Conservation (phyloP, 352 stramenopile genomes). For the Globisporangium acanthophoron region DNA sequence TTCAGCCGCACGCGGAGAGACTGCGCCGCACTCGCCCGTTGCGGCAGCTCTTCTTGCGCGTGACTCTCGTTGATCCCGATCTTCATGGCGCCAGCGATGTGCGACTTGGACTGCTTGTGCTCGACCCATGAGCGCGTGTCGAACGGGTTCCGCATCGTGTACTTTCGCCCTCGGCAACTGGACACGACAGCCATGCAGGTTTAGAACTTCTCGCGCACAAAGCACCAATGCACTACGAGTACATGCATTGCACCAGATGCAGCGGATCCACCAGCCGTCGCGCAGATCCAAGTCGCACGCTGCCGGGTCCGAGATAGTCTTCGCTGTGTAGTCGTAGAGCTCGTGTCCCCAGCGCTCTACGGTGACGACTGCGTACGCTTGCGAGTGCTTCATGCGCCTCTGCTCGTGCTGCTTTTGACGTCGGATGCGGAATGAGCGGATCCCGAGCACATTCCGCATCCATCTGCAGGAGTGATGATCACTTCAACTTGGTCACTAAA, state of each 20-base stretch:
- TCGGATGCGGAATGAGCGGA: constrained; percentile 5
- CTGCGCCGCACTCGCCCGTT: background rate
- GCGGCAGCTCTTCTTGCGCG: background rate
- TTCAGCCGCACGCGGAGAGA: constrained; percentile 2
- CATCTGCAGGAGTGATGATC: constrained; percentile 41
- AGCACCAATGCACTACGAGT: too few species aligned
- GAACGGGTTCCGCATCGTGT: constrained; percentile 26
- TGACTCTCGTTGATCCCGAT: background rate
- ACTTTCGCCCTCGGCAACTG: constrained; percentile 31
- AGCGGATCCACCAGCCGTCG: constrained; percentile 43
- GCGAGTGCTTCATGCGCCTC: background rate
- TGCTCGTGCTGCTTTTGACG: background rate
- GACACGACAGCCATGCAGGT: background rate
- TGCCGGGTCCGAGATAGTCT: constrained; percentile 30
- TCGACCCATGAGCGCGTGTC: constrained; percentile 18
- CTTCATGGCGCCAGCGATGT: constrained; percentile 14
- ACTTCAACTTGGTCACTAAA: constrained; percentile 27
- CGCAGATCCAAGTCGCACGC: constrained; percentile 38
- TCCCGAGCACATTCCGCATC: background rate
- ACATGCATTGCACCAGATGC: constrained; percentile 37
- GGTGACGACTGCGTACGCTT: background rate
- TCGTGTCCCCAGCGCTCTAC: constrained; percentile 25
- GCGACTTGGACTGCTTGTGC: constrained; percentile 23
- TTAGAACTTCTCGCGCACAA: too few species aligned
- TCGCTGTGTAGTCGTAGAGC: constrained; percentile 46